A percentile compares a stretch with the other conserved stretches of the same genome.
phyloP scores from a whole-genome alignment of 805 yeast genomes.

The Saccharomycopsis vini region DNA sequence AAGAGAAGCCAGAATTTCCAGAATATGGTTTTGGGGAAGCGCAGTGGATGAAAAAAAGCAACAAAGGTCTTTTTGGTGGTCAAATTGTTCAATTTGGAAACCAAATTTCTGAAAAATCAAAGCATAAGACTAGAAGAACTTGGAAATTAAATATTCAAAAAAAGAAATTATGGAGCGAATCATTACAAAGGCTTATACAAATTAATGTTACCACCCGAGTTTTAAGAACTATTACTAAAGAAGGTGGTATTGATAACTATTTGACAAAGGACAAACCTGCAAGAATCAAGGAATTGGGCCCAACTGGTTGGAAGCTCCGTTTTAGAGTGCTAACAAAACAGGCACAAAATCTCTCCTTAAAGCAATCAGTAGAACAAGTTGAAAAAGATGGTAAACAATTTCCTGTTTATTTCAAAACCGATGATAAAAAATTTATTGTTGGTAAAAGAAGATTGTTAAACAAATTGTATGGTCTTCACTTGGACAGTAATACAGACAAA shows the following conservation, averaged over 20 bases:
- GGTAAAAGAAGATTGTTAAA: conserved; percentile 60
- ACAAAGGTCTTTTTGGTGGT: conserved; percentile 88
- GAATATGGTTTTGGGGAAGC: conserved; percentile 77
- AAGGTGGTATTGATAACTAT: conserved; percentile 92
- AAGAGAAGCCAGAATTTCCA: conserved; percentile 39
- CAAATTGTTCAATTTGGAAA: conserved; percentile 70
- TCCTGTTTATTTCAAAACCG: conserved; percentile 44
- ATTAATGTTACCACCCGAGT: conserved; percentile 71
- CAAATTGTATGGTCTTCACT: conserved; percentile 42
- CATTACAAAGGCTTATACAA: conserved; percentile 47
- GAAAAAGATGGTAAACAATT: conserved; percentile 26
- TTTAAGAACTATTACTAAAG: conserved; percentile 77
- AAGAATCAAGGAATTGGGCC: conserved; percentile 86
- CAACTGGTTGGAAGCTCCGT: conserved; percentile 84
- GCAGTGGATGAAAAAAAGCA: conserved; percentile 68
- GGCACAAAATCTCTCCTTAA: conserved; percentile 33
- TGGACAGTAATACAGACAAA: conserved; percentile 33
- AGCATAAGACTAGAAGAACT: conserved; percentile 60
- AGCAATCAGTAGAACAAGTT: conserved; percentile 30
- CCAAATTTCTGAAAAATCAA: conserved; percentile 64
- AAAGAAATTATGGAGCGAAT: conserved; percentile 77
- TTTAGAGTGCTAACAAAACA: conserved; percentile 52
- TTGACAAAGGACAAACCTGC: conserved; percentile 80
- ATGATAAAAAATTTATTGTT: conserved; percentile 38
- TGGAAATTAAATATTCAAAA: conserved; percentile 78